Evolutionary conservation across 164 flowering plant genomes (phyloP), one percentile per base, ranked within the genome.

Genomic region (Dillenia turbinata): DNA sequence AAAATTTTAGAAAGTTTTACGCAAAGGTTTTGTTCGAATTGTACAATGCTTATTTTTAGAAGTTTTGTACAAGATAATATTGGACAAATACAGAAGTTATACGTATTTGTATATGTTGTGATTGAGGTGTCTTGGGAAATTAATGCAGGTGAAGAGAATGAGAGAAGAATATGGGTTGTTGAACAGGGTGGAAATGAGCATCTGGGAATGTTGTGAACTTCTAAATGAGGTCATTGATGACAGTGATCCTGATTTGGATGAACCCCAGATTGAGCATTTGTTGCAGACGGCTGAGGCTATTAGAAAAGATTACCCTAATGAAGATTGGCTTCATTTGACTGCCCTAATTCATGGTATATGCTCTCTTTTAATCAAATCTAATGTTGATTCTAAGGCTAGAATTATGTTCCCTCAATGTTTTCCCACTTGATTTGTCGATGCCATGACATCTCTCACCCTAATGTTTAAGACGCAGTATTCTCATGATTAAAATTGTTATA

Each of bases 321-420:
- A 77, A 66, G 78, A 75, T 65, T 78, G 81, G 78, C 64, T 78
- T n/a, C 81, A 75, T 33, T 62, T 78, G 64, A 69, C 78, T 53
- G 81, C 72, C 17, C 78, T 78, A 11, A 78, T 78, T 59, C 78
- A 65, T 52, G 76, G 76, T 73, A 60, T 14, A 13, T 58, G 46
- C 14, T 15, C 14, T 15, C 16, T 16, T 5, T 44, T 22, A 64
- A 47, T 52, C 44, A 15, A 52, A 17, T 33, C 40, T 33, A 33
- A 33, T 33, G 40, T 4, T 7, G 7, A 33, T 33, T 33, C 40
- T 33, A 4, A 7, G 22, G 22, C 22, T 19, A 19, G 22, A 19
- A 19, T 1, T 19, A 19, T 19, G 22, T 19, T 19, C 22, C 1
- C 22, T 5, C 6, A 33, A 33, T 33, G 40, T 33, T 0, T 0